Evolutionary conservation across 352 stramenopile genomes (phyloP), one percentile per base, ranked within the genome.

Genomic region (Phytophthora kernoviae): DNA sequence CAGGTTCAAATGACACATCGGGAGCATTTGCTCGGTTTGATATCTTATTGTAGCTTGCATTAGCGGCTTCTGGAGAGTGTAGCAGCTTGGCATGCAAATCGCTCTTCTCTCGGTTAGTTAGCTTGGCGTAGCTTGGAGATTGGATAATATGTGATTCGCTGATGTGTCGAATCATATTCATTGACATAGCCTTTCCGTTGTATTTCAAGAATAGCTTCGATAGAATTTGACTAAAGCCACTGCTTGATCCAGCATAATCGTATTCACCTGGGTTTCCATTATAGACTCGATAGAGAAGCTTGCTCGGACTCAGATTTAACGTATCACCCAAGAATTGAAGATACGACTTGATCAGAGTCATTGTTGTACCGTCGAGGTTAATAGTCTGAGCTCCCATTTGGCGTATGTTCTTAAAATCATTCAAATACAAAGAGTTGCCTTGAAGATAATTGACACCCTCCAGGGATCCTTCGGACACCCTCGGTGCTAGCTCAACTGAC

Each of bases 91-190:
- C 6, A 17, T 48, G 42, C 8, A 48, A 21, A 48, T 32, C 22
- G 22, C 26, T 48, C 42, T 48, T 48, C 42, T 48, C 42, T 11
- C 42, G 42, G 26, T 48, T 48, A 14, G 42, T 48, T 8, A 48
- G 42, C 34, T 48, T 48, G 26, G 42, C 42, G 22, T 48, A 48
- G n/a, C 14, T 24, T 48, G 42, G 42, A 11, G 42, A 48, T 34
- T 48, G 21, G 22, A 48, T 48, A 8, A 48, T 30, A 17, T 48
- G 42, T 32, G 42, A 48, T 24, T 48, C 42, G 20, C n/a, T 14
- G 26, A 48, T 48, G 22, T 48, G 42, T 24, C 42, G 42, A 21
- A 48, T 48, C 42, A 48, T 48, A 48, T 48, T 48, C 42, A 48
- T 48, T 34, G 42, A 48, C 42, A 48, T 48, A 17, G 42, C 6